Percentiles rank a stretch among this genome's conserved stretches.
Conservation (phyloP, 169 alveolate species). For the Eimeria maxima region DNA sequence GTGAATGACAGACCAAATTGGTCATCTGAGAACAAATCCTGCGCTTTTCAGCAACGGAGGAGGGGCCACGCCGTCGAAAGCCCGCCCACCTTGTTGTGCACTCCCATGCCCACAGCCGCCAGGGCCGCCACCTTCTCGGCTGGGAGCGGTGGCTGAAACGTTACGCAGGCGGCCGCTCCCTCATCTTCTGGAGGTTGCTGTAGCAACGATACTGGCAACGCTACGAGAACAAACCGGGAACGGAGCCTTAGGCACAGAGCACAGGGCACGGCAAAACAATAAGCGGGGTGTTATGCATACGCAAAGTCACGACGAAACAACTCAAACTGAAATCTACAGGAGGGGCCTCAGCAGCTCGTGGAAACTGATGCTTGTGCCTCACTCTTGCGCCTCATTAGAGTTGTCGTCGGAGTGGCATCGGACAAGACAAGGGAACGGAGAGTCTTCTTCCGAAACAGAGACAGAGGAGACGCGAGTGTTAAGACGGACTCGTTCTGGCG, state of each 20-base stretch:
- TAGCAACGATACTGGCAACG: slow-evolving; percentile 68
- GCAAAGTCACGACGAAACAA: background rate
- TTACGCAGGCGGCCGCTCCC: slow-evolving; percentile 72
- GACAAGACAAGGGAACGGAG: slow-evolving; percentile 70
- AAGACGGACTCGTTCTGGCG: slow-evolving; percentile 65
- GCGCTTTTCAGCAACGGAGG: background rate
- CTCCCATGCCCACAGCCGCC: slow-evolving; percentile 79
- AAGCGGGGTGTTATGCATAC: background rate
- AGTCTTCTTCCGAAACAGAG: slow-evolving; percentile 63
- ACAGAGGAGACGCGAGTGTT: slow-evolving; percentile 71
- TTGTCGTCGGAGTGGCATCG: slow-evolving; percentile 70
- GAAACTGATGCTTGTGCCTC: background rate
- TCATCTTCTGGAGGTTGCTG: slow-evolving; percentile 64
- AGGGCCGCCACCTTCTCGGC: slow-evolving; percentile 80
- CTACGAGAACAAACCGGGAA: slow-evolving; percentile 64
- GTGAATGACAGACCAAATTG: background rate
- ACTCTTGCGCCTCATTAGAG: slow-evolving; percentile 56
- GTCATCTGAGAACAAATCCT: background rate
- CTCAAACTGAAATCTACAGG: background rate
- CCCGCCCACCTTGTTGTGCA: slow-evolving; percentile 81
- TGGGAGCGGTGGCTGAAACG: slow-evolving; percentile 73
- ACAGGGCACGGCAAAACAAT: background rate
- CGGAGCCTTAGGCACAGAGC: slow-evolving; percentile 47
- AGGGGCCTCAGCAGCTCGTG: background rate
- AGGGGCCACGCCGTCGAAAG: background rate